Evolutionary conservation across 2,329 filamentous ascomycete species (phyloP), one percentile per base, ranked within the genome.

Genomic region (Fusarium udum): DNA sequence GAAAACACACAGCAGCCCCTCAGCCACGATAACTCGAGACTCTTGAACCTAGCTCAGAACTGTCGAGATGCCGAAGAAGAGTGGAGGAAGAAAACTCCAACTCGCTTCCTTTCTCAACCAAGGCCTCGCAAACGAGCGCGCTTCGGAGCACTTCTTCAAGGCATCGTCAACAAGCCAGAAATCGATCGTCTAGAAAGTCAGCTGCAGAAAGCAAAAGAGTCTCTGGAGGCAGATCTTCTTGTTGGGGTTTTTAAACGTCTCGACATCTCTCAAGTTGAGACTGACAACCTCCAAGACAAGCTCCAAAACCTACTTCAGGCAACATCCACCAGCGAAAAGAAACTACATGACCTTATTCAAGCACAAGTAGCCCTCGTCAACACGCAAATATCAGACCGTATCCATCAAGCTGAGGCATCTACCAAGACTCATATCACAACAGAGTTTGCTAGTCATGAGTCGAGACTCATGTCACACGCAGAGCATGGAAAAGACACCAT

Each of bases 161-260:
- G 32, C 0, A 4, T 52, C 0, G 0, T 36, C 3, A 22, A 52
- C 0, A 52, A 16, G 0, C 31, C n/a, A 0, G 32, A 36, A 36
- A 8, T 16, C 1, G 18, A 36, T 26, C n/a, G 32, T 0, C 0
- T 52, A 0, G 49, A 36, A 16, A 2, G 13, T 4, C 49, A 52
- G 0, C 1, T 52, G 0, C 16, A 20, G 4, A 52, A 24, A 9
- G 18, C 49, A 2, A 36, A 26, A 4, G 13, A 15, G 0, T 52
- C 18, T 22, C 3, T 52, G 4, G 49, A 16, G 49, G 16, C 32
- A 0, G n/a, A 6, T 6, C 32, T 52, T 6, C 18, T 52, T 0
- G 13, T 22, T 0, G n/a, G n/a, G 0, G 0, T 16, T 9, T 52
- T 52, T 3, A 12, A 9, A 13, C 0, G 32, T 0, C 32, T 52